These are phyloP conservation scores for Blastobotrys indianensis DNA, from an alignment of 1,139 yeast genomes.

Conservation along the genomic window DNA sequence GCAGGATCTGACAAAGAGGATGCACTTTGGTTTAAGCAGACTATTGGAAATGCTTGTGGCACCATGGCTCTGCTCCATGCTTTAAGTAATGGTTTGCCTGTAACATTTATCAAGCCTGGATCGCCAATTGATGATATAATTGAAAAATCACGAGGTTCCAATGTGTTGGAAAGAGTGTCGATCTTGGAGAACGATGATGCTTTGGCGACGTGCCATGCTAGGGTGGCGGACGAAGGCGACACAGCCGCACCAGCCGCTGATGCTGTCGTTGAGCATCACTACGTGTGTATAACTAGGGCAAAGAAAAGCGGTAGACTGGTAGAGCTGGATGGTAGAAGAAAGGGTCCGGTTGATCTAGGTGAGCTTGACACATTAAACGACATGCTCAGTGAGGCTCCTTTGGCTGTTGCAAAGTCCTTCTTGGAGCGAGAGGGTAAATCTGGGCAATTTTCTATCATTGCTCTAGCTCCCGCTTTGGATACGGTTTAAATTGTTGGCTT, in stretches of 20 bases:
- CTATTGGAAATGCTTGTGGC: constrained; percentile 89
- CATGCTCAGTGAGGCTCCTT: constrained; percentile 47
- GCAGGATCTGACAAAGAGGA: constrained; percentile 29
- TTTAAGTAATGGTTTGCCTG: constrained; percentile 52
- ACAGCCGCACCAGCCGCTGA: constrained; percentile 74
- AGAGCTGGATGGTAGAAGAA: constrained; percentile 86
- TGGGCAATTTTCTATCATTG: constrained; percentile 34
- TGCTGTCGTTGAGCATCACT: constrained; percentile 65
- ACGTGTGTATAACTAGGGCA: constrained; percentile 64
- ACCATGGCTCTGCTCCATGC: constrained; percentile 81
- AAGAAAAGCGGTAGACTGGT: constrained; percentile 42
- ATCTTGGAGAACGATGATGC: constrained; percentile 42
- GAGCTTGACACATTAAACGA: constrained; percentile 41
- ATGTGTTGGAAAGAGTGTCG: constrained; percentile 39
- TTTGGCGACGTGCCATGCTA: constrained; percentile 52
- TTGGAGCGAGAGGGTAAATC: constrained; percentile 40
- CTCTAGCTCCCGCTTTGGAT: constrained; percentile 26
- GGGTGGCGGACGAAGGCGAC: constrained; percentile 63
- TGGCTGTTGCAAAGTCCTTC: constrained; percentile 57
- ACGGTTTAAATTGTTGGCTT: too few species aligned
- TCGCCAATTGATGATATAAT: constrained; percentile 34
- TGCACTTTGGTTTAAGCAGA: constrained; percentile 68
- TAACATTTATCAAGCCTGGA: constrained; percentile 31
- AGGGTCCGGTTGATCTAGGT: constrained; percentile 70
- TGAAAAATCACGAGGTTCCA: constrained; percentile 23